Conservation (phyloP, 2,329 filamentous ascomycete species). For the Colletotrichum lentis region DNA sequence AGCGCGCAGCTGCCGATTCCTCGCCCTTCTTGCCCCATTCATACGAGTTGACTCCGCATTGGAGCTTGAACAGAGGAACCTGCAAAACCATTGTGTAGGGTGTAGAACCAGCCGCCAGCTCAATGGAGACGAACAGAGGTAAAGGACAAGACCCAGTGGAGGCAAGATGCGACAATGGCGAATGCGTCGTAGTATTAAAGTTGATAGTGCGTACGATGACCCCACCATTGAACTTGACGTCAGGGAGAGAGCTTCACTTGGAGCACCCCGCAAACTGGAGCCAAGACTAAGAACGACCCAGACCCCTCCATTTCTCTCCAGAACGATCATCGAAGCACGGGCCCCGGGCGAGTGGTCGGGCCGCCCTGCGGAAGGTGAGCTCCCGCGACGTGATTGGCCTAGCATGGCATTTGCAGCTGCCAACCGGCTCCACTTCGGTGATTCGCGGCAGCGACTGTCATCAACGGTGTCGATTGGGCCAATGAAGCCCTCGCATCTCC, state of each 20-base stretch:
- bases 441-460: slow-evolving; percentile 1
- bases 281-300: not conserved
- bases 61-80: slow-evolving; percentile 83
- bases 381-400: not conserved
- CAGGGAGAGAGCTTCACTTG: slow-evolving; percentile 34
- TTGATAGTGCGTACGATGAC: slow-evolving; percentile 23
- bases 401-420: not conserved
- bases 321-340: slow-evolving; percentile 26
- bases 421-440: slow-evolving; percentile 13
- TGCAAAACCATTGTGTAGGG: slow-evolving; percentile 59
- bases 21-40: slow-evolving; percentile 97
- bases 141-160: not conserved
- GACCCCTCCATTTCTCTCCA: not conserved
- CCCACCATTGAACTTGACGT: slow-evolving; percentile 36
- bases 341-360: slow-evolving; percentile 33
- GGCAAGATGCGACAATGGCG: slow-evolving; percentile 6
- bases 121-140: not conserved
- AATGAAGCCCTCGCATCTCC: slow-evolving; percentile 16
- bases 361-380: slow-evolving; percentile 12
- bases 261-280: slow-evolving; percentile 31
- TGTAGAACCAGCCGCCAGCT: not conserved
- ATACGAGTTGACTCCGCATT: slow-evolving; percentile 96
- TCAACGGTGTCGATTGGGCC: slow-evolving; percentile 7
- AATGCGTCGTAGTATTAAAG: slow-evolving; percentile 15
- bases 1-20: slow-evolving; percentile 87